Conservation (phyloP, 495 filamentous ascomycete genomes). For the Neurospora sp. region DNA sequence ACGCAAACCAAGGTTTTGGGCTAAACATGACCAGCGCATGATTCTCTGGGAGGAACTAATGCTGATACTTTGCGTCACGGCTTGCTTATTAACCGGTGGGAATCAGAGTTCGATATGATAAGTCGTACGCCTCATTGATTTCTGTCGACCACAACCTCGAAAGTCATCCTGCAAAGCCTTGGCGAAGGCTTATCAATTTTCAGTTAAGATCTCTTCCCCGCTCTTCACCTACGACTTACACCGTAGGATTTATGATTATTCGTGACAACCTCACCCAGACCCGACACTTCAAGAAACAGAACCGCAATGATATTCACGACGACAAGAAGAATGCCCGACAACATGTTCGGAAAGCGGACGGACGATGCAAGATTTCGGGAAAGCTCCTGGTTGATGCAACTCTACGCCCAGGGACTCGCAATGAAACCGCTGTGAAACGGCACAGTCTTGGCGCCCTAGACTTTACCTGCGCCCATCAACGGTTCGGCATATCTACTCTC, state of each 20-base stretch:
- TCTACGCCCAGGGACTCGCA: background rate
- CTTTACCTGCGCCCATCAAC: background rate
- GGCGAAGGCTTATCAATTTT: background rate
- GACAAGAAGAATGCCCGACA: background rate
- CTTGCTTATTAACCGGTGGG: background rate
- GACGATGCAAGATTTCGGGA: background rate
- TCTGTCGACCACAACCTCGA: background rate
- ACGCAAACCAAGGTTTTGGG: background rate
- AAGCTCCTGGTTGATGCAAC: background rate
- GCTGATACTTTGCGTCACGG: background rate
- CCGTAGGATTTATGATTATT: background rate
- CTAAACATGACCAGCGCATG: background rate
- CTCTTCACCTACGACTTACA: background rate
- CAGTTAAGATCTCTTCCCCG: background rate
- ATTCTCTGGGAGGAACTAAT: background rate
- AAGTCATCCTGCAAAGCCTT: background rate
- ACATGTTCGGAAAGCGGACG: background rate
- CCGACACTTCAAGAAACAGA: background rate
- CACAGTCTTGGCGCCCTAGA: background rate
- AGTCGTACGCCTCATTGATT: background rate
- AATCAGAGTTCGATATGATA: background rate
- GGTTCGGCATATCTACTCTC: background rate
- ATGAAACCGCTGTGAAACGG: background rate
- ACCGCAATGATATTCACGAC: background rate
- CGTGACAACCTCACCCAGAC: background rate